Base-by-base conservation (phyloP, 225 moss, liverwort and hornwort genomes). In the Bryum argenteum region DNA sequence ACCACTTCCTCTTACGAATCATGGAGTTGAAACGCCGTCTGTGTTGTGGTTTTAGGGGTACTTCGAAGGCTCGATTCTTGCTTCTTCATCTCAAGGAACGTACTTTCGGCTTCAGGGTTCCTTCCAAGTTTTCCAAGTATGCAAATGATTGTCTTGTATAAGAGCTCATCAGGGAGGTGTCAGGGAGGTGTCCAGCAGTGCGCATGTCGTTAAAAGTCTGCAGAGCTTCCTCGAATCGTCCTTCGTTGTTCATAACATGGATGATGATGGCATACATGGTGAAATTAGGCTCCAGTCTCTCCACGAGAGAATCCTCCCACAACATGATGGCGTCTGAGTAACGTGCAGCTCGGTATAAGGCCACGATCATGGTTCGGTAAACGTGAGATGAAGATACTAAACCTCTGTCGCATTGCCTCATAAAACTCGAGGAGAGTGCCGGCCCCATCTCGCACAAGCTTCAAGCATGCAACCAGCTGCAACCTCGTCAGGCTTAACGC, bases 401-500 rank as follows among this genome's bases (percentile, higher is more conserved):
- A 11, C 87, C 83, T 61, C 79, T 92, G 91, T 54, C 98, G 85
- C 98, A 87, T 93, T 47, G 91, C 91, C 26, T 85, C 86, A 71
- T 98, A 98, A 43, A 94, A 81, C 65, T 84, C 89, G 10, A 94
- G 74, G 85, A 94, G 80, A 61, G 94, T 90, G 72, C 58, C 82
- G 84, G 15, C 75, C 82, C 83, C 82, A 82, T 74, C 82, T 78
- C 17, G 84, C 82, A 66, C 94, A 98, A 2, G 91, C 82, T 63
- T 84, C 81, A 23, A 98, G 88, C 74, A 94, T 89, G 75, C 81
- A 85, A 54, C 85, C 88, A 28, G 81, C 91, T 60, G 87, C 73
- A 26, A 93, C 83, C 53, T 90, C 91, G 66, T 98, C 98, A 42
- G 94, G 98, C 73, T 98, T 94, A 61, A 94, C 89, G 56, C 87